A percentile compares a stretch with the other conserved stretches of the same genome.
Evolutionary conservation across 371 early-diverging fungal species (phyloP).

Genomic region (Umbelopsis sp.): DNA sequence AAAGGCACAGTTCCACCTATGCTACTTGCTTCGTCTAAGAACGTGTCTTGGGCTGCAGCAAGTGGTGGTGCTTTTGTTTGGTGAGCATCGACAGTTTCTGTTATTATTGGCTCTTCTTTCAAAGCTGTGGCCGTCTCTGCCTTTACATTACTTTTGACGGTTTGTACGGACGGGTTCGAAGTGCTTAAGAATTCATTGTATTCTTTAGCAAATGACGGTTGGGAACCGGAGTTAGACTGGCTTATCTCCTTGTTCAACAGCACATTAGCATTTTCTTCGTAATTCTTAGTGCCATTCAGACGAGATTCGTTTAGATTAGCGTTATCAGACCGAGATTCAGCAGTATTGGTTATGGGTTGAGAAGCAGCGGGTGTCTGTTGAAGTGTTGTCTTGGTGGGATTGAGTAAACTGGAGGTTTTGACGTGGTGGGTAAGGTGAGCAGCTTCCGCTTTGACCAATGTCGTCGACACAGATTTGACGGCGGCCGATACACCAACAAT

Average conservation of each 20-base stretch:
- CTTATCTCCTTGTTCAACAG: too few relatives aligned
- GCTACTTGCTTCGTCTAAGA: too few relatives aligned
- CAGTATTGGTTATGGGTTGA: constrained; percentile 1
- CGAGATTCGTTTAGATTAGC: neutral
- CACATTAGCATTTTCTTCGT: neutral
- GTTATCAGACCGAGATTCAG: neutral
- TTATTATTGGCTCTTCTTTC: too few relatives aligned
- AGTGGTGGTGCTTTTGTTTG: too few relatives aligned
- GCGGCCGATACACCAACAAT: constrained; percentile 40
- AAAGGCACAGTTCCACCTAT: neutral
- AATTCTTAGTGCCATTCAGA: neutral
- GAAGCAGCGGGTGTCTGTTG: constrained; percentile 11
- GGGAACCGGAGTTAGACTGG: too few relatives aligned
- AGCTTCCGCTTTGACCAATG: constrained; percentile 29
- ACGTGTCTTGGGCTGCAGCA: too few relatives aligned
- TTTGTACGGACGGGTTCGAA: too few relatives aligned
- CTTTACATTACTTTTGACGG: too few relatives aligned
- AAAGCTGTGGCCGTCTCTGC: too few relatives aligned
- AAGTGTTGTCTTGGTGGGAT: constrained; percentile 29
- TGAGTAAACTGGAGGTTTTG: constrained; percentile 46
- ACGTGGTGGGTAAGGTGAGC: constrained; percentile 28
- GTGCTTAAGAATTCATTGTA: too few relatives aligned
- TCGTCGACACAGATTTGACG: constrained; percentile 37
- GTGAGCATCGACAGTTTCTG: too few relatives aligned
- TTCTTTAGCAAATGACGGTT: too few relatives aligned